Evolutionary conservation across 495 filamentous ascomycete species (phyloP).

Genomic region (Penicillium mononematosum): DNA sequence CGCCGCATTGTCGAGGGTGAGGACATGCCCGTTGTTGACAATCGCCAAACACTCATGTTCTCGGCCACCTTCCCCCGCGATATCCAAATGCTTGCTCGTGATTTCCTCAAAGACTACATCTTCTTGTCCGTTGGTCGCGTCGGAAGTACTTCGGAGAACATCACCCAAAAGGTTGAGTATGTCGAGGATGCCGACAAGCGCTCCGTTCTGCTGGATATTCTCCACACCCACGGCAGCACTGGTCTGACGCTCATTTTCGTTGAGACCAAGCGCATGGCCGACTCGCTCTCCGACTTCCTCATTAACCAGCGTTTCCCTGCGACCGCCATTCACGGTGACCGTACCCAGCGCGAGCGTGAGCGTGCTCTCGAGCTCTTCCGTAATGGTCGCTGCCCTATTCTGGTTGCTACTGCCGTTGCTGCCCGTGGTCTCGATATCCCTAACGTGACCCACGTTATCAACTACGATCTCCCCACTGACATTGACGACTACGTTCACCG

Average conservation of each 20-base stretch:
- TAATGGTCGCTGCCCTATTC: slow-evolving; percentile 88
- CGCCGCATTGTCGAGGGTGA: slow-evolving; percentile 96
- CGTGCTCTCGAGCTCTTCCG: slow-evolving; percentile 96
- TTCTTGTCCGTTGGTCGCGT: slow-evolving; percentile 99
- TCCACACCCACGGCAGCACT: slow-evolving; percentile 82
- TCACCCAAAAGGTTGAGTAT: slow-evolving; percentile 97
- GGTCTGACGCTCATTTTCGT: slow-evolving; percentile 97
- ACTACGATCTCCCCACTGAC: slow-evolving; percentile 97
- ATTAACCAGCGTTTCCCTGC: slow-evolving; percentile 98
- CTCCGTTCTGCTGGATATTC: slow-evolving; percentile 92
- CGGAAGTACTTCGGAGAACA: slow-evolving; percentile 99
- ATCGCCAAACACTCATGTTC: slow-evolving; percentile 98
- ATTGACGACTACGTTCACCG: slow-evolving; percentile 99
- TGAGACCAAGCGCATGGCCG: slow-evolving; percentile 99
- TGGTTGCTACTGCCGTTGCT: slow-evolving; percentile 96
- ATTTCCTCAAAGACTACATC: slow-evolving; percentile 97
- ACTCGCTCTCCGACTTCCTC: slow-evolving; percentile 93
- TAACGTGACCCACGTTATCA: slow-evolving; percentile 97
- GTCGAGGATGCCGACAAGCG: slow-evolving; percentile 98
- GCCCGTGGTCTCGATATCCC: slow-evolving; percentile 96
- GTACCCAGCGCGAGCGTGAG: slow-evolving; percentile 98
- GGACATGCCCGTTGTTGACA: slow-evolving; percentile 85
- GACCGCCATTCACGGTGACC: slow-evolving; percentile 98
- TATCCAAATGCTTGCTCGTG: slow-evolving; percentile 96
- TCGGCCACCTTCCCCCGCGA: slow-evolving; percentile 98